A percentile compares a stretch with the other conserved stretches of the same genome.
phyloP scores from a whole-genome alignment of 352 stramenopile species.

The Phytophthora pluvialis region DNA sequence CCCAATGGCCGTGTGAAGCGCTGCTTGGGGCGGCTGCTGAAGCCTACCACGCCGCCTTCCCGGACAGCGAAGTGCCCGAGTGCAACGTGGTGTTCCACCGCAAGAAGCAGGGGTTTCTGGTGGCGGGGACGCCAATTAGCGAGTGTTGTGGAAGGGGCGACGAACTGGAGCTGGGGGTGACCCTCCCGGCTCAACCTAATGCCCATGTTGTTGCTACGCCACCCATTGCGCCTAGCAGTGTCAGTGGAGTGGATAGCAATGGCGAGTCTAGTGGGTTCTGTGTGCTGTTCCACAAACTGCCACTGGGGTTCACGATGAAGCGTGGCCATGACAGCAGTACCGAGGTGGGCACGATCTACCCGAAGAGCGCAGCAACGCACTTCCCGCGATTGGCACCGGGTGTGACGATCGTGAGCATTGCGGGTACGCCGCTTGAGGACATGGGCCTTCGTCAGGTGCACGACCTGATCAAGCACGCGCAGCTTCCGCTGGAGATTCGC shows the following conservation, averaged over 20 bases:
- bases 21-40: conserved; percentile 70
- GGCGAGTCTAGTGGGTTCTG: conserved; percentile 62
- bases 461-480: conserved; percentile 82
- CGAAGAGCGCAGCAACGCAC: conserved; percentile 74
- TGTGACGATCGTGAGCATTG: conserved; percentile 81
- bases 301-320: conserved; percentile 88
- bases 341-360: conserved; percentile 87
- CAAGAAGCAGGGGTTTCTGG: conserved; percentile 59
- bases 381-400: conserved; percentile 75
- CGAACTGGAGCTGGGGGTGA: conserved; percentile 70
- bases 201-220: background rate
- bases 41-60: conserved; percentile 64
- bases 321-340: conserved; percentile 68
- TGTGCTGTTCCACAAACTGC: conserved; percentile 85
- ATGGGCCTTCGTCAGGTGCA: conserved; percentile 86
- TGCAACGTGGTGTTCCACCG: conserved; percentile 79
- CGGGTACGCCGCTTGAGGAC: conserved; percentile 54
- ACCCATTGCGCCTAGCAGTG: conserved; percentile 28
- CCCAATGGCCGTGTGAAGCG: conserved; percentile 70
- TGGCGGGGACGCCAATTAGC: conserved; percentile 53
- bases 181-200: conserved; percentile 27
- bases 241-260: conserved; percentile 36
- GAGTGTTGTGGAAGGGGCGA: conserved; percentile 60
- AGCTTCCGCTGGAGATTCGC: conserved; percentile 67
- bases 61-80: conserved; percentile 71